A percentile compares a stretch with the other conserved stretches of the same genome.
These are phyloP conservation scores for Globisporangium iwayamae DNA, from an alignment of 352 stramenopile genomes.

Conservation along the genomic window DNA sequence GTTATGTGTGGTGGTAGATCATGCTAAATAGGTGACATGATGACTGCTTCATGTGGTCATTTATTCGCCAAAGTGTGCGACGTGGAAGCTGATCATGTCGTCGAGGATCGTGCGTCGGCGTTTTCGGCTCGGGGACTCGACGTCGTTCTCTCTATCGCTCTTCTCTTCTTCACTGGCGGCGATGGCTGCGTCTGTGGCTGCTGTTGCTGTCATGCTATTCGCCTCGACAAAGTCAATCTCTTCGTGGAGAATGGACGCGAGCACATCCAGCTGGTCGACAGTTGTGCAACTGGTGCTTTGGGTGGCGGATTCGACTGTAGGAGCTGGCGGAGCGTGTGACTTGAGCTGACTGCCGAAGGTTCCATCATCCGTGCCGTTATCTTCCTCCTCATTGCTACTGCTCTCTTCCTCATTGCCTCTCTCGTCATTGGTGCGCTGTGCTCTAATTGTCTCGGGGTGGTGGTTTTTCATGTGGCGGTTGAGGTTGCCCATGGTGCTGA, in stretches of 20 bases:
- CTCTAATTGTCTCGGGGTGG: not conserved
- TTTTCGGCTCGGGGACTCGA: not conserved
- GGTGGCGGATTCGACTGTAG: not conserved
- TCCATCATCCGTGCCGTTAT: not conserved
- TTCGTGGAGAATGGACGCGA: constrained; percentile 14
- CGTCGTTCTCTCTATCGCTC: not conserved
- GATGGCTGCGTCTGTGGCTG: not conserved
- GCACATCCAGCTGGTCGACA: constrained; percentile 4
- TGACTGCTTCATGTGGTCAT: not conserved
- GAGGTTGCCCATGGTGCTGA: constrained; percentile 55
- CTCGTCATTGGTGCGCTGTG: not conserved
- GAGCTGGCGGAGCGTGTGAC: not conserved
- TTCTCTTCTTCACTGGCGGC: not conserved
- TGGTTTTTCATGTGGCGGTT: constrained; percentile 30
- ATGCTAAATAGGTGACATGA: not conserved
- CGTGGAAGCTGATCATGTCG: constrained; percentile 45
- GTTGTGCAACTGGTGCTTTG: not conserved
- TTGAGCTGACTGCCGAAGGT: not conserved
- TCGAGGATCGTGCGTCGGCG: constrained; percentile 23
- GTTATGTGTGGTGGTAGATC: too few relatives aligned
- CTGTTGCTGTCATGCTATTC: too few relatives aligned
- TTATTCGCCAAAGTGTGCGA: constrained; percentile 20
- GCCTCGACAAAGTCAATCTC: constrained; percentile 11
- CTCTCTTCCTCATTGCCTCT: not conserved
- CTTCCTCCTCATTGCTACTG: not conserved